Base-by-base conservation (phyloP, 2,329 filamentous ascomycete genomes). In the Arthrobotrys iridis region DNA sequence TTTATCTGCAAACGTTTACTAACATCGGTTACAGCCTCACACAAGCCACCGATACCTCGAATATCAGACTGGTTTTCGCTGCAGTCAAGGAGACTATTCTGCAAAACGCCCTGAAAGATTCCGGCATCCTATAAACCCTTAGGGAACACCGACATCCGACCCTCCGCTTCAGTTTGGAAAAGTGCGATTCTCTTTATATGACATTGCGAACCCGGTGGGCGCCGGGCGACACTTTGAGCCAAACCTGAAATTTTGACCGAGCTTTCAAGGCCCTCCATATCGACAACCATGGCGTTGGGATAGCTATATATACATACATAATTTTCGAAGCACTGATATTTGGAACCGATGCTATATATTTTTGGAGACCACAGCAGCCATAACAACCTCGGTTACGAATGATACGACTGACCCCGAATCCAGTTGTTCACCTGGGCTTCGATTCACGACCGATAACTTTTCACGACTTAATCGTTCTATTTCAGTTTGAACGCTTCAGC, bases 81-180 rank as follows among this genome's bases (percentile, higher is more conserved):
- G 95, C 95, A 6, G 95, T 99, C 75, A 99, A 99, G 83, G 95
- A 99, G 84, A 99, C 95, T 33, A 99, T 99, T 80, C 85, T 99
- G 79, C 96, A 98, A 83, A 99, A 99, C 82, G 95, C 95, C 52
- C 87, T 99, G 79, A 97, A 96, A 84, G 95, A 99, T 83, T 98
- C 95, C 20, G 95, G 95, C 79, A 98, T 99, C 82, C 88, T 99
- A 79, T 80, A 77, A 78, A 63, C 70, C 52, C 66, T 46, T 43
- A 73, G 48, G 8, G 18, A 67, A 58, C 48, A 52, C 33, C 28
- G 24, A 48, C 15, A 48, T 37, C 26, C 59, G 28, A 64, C 26
- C 4, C 18, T 13, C 6, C 37, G n/a, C 45, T 37, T 67, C 18
- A 48, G 46, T 26, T 24, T 59, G 41, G 41, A 58, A 33, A 66